Evolutionary conservation across 73 alveolate genomes (phyloP), one percentile per base, ranked within the genome.

Genomic region (Paramecium primaurelia): DNA sequence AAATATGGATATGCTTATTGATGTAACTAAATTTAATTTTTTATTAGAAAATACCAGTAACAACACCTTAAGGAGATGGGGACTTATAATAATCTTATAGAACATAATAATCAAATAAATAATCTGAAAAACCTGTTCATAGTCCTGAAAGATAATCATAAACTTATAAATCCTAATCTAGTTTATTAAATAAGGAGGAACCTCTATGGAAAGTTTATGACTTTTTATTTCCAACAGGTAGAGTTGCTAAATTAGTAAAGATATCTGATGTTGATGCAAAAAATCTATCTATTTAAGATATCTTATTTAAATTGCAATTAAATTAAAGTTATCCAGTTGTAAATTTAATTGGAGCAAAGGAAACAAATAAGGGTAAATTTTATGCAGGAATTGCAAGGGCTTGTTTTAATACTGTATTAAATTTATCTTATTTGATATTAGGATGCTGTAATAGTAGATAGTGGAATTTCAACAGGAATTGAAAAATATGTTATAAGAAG

Each of bases 351-450:
- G 99, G 99, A 16, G 98, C 98, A 86, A 71, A 96, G 86, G 98
- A 95, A 44, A 83, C 94, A 8, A 86, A 95, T 93, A 96, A 96
- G 73, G 98, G 98, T 4, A 97, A 98, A 95, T 95, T 96, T 32
- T 93, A 97, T 58, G 99, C 99, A 18, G 99, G 99, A 5, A 94
- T 97, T 11, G 97, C 97, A 5, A 94, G 99, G 88, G 99, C 99
- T 0, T 99, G 99, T 12, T 95, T 95, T 49, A 97, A 98, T 68
- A 97, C 99, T 1, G 49, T 64, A 64, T 32, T 5, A 2, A 54
- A 54, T 54, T 54, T 16, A 32, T 64, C 16, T 34, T 64, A 64
- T 22, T 64, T 32, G 14, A 32, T 12, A 2, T 32, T 64, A 64
- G 84, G 98, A 98, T 69, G 99, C 99, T 36, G 86, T 93, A 42